Conservation (phyloP, 2,329 filamentous ascomycete species). For the Phyllosticta citribraziliensis region DNA sequence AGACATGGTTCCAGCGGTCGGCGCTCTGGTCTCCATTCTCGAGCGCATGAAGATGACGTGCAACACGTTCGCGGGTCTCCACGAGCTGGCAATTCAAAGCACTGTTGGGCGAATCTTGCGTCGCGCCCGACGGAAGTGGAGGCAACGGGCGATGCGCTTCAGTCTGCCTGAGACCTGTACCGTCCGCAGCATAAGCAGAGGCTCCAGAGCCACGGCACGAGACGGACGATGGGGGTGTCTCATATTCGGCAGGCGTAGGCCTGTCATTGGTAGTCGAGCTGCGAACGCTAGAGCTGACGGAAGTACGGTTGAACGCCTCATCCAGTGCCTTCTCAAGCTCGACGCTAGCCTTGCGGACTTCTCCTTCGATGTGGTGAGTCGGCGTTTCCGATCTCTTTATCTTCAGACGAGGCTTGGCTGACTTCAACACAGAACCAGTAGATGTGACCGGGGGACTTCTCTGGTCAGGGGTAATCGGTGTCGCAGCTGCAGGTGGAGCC, state of each 20-base stretch:
- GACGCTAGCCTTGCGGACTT: slow-evolving; percentile 72
- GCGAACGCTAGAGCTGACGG: slow-evolving; percentile 41
- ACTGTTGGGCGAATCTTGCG: slow-evolving; percentile 38
- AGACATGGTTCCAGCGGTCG: slow-evolving; percentile 47
- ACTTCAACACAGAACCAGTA: background rate
- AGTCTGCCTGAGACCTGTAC: background rate
- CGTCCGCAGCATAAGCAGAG: slow-evolving; percentile 4
- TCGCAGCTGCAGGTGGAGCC: background rate
- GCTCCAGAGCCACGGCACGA: slow-evolving; percentile 30
- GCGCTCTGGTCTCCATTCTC: slow-evolving; percentile 34
- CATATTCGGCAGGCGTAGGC: slow-evolving; percentile 29
- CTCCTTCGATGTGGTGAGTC: slow-evolving; percentile 56
- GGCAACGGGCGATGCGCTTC: slow-evolving; percentile 32
- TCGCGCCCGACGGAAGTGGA: slow-evolving; percentile 26
- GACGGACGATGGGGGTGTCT: slow-evolving; percentile 44
- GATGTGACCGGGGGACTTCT: background rate
- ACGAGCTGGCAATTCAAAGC: slow-evolving; percentile 46
- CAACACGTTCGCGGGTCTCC: slow-evolving; percentile 49
- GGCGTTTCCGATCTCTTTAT: slow-evolving; percentile 22
- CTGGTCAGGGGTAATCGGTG: slow-evolving; percentile 3
- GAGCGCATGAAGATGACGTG: slow-evolving; percentile 37
- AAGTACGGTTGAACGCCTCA: slow-evolving; percentile 74
- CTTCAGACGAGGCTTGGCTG: slow-evolving; percentile 5
- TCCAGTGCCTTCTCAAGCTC: slow-evolving; percentile 86
- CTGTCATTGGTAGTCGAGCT: slow-evolving; percentile 33